A percentile compares a stretch with the other conserved stretches of the same genome.
phyloP scores from a whole-genome alignment of 345 rosid genomes.

The Moricandia moricandioides region DNA sequence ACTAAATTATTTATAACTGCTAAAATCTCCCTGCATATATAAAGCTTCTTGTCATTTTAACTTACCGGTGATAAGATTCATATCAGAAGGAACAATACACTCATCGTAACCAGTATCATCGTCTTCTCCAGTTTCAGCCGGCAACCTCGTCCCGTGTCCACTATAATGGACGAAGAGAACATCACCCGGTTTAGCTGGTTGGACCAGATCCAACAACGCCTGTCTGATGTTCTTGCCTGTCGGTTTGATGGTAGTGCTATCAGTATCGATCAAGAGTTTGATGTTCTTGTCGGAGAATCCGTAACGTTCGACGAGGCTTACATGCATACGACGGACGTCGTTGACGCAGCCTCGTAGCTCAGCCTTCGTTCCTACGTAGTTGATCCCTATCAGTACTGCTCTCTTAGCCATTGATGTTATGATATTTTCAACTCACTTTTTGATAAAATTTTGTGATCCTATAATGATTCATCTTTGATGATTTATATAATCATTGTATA shows the following conservation, averaged over 20 bases:
- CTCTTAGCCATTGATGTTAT: constrained; percentile 51
- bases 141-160: constrained; percentile 95
- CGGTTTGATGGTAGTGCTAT: constrained; percentile 56
- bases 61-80: constrained; percentile 92
- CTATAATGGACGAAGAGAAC: constrained; percentile 82
- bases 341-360: constrained; percentile 85
- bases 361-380: constrained; percentile 80
- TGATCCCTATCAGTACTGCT: constrained; percentile 77
- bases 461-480: not conserved
- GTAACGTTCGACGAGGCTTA: constrained; percentile 53
- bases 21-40: not conserved
- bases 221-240: constrained; percentile 75
- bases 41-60: not conserved
- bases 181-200: constrained; percentile 63
- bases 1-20: too few species aligned
- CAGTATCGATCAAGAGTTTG: constrained; percentile 67
- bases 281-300: constrained; percentile 68
- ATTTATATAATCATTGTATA: constrained; percentile 8
- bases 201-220: constrained; percentile 51
- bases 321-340: constrained; percentile 69
- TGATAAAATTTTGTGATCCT: not conserved
- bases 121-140: constrained; percentile 92
- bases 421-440: constrained; percentile 4
- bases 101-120: constrained; percentile 97
- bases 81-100: constrained; percentile 89